Percentiles rank a stretch among this genome's conserved stretches.
These are phyloP conservation scores for Cytospora piceae DNA, from an alignment of 2,329 filamentous ascomycete genomes.

Conservation along the genomic window DNA sequence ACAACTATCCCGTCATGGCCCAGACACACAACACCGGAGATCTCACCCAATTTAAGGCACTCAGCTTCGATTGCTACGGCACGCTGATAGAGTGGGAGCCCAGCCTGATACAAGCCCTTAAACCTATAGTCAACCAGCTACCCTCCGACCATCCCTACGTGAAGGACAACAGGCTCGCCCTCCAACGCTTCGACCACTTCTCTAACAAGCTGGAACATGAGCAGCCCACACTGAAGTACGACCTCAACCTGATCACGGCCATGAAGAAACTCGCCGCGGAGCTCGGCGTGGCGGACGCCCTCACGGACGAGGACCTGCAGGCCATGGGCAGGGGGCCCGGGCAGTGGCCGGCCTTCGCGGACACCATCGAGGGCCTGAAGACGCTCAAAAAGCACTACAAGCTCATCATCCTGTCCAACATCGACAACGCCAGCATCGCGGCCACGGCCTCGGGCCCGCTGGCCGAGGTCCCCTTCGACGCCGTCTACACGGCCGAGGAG, in stretches of 20 bases:
- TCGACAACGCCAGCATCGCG: conserved; percentile 51
- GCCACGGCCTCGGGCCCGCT: conserved; percentile 44
- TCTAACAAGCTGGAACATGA: conserved; percentile 55
- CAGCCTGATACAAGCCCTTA: conserved; percentile 62
- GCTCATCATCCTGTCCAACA: conserved; percentile 64
- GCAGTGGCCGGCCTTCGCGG: conserved; percentile 59
- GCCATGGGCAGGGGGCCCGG: conserved; percentile 57
- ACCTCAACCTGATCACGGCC: conserved; percentile 56
- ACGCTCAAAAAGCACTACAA: conserved; percentile 54
- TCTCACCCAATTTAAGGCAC: conserved; percentile 42
- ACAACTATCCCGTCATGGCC: conserved; percentile 11
- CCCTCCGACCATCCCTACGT: conserved; percentile 43
- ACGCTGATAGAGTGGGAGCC: conserved; percentile 79
- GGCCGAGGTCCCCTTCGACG: conserved; percentile 58
- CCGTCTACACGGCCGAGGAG: conserved; percentile 70
- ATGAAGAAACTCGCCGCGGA: conserved; percentile 52
- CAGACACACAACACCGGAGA: conserved; percentile 20
- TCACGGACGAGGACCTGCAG: conserved; percentile 45
- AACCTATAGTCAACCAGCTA: conserved; percentile 51
- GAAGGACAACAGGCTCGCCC: conserved; percentile 46
- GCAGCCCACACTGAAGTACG: conserved; percentile 63
- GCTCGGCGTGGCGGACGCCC: conserved; percentile 41
- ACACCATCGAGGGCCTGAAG: conserved; percentile 58
- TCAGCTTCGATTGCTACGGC: conserved; percentile 80
- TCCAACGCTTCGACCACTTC: conserved; percentile 48